Evolutionary conservation across 2,329 filamentous ascomycete genomes (phyloP).

Genomic region (Diaporthe sp.): DNA sequence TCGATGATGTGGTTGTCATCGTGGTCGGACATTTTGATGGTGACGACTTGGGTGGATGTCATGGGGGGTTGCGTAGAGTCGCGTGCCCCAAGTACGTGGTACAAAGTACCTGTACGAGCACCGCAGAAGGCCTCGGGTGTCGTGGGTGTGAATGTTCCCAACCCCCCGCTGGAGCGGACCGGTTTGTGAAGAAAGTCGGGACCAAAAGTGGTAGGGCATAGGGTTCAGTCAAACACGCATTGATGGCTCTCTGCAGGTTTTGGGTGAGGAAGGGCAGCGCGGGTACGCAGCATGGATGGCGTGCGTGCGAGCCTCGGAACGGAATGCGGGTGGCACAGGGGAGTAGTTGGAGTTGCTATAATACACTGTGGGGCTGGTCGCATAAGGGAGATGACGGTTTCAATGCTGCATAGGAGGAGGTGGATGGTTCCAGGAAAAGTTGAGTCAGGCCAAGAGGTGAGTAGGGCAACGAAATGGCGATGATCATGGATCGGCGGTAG

Average conservation of each 20-base stretch:
- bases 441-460: conserved; percentile 21
- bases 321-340: conserved; percentile 18
- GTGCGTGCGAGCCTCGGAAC: conserved; percentile 21
- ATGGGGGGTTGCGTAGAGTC: conserved; percentile 20
- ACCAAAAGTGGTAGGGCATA: conserved; percentile 1
- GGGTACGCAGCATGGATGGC: conserved; percentile 19
- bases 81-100: conserved; percentile 30
- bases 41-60: neutral
- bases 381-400: conserved; percentile 29
- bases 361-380: conserved; percentile 22
- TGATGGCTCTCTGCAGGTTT: conserved; percentile 1
- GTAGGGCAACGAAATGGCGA: conserved; percentile 31
- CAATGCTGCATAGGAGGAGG: conserved; percentile 25
- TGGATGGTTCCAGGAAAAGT: conserved; percentile 13
- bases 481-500: conserved; percentile 20
- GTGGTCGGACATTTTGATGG: conserved; percentile 32
- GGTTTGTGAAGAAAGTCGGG: conserved; percentile 14
- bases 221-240: conserved; percentile 16
- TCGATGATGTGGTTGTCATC: conserved; percentile 28
- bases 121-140: conserved; percentile 5
- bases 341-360: conserved; percentile 13
- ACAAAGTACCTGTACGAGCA: conserved; percentile 21
- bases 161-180: conserved; percentile 32
- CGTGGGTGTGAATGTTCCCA: conserved; percentile 9
- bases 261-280: conserved; percentile 18